Base-by-base conservation (phyloP, 495 filamentous ascomycete species). In the Sordaria brevicollis region DNA sequence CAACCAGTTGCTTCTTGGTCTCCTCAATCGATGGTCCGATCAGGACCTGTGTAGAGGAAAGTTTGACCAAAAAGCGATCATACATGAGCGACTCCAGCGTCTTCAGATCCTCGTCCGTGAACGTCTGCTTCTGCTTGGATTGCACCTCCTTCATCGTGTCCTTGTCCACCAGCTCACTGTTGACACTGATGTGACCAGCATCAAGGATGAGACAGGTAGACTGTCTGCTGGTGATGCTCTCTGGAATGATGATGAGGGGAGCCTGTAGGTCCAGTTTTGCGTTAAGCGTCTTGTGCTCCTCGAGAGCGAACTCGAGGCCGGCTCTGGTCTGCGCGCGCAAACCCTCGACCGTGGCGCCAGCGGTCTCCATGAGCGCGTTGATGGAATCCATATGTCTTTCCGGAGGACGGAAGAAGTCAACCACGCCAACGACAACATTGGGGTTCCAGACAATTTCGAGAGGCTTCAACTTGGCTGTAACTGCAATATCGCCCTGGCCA, bases 381-480 rank as follows among this genome's bases (percentile, higher is more conserved):
- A 99, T 96, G 25, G 94, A 97, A 78, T 99, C 95, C 95, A 98
- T 97, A 77, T 99, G 96, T 69, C 93, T 86, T 78, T 97, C 92
- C 1, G 95, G 96, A 5, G 95, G 95, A 68, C 94, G 91, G 83
- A 99, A 98, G 82, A 99, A 99, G 69, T 91, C 91, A 67, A 89
- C 91, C 35, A 97, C 89, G 62, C 93, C 93, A 29, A 97, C 89
- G 3, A 98, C 81, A 72, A 98, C 96, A 70, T 88, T 90, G 17
- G 95, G 95, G 75, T 99, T 99, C 82, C 97, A 98, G 57, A 98
- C 91, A 67, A 99, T 91, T 81, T 98, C 96, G 70, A 98, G 90
- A 74, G 93, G 93, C 80, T 96, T 97, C 67, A 98, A 81, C 79
- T 96, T 97, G 71, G 93, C 89, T 10, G 90, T 96, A 19, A 99